Percentiles rank a stretch among this genome's conserved stretches.
Conservation (phyloP, 371 early-diverging fungal species). For the Phascolomyces articulosus region DNA sequence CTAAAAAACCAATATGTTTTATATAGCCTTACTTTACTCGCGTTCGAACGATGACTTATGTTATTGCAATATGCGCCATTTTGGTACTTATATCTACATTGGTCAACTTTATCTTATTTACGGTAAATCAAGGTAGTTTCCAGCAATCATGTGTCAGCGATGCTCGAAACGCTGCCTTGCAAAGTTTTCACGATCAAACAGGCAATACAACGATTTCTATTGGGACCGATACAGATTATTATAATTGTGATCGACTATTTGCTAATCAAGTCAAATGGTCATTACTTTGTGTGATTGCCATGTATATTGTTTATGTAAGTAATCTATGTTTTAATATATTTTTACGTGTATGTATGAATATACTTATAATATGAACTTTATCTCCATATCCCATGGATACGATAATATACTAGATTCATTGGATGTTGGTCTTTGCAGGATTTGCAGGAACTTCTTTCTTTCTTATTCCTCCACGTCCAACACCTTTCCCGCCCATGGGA, state of each 20-base stretch:
- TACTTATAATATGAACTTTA: not conserved
- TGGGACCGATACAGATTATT: constrained; percentile 24
- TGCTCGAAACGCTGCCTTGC: constrained; percentile 3
- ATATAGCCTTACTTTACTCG: constrained; percentile 12
- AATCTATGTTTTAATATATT: too few relatives aligned
- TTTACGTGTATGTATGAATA: too few relatives aligned
- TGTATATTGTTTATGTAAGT: constrained; percentile 48
- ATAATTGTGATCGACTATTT: constrained; percentile 46
- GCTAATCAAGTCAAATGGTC: constrained; percentile 49
- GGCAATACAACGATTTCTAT: not conserved
- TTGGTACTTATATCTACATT: constrained; percentile 20
- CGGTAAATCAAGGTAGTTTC: constrained; percentile 14
- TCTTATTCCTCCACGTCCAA: constrained; percentile 12
- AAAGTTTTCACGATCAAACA: constrained; percentile 2
- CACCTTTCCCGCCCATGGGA: not conserved
- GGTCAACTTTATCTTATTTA: constrained; percentile 25
- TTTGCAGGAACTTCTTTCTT: constrained; percentile 22
- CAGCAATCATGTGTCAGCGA: constrained; percentile 18
- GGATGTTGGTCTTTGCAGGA: constrained; percentile 18
- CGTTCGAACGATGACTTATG: constrained; percentile 18
- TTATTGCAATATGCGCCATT: constrained; percentile 5
- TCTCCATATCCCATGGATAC: not conserved
- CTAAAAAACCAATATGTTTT: not conserved
- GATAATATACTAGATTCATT: constrained; percentile 16
- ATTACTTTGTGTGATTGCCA: constrained; percentile 31